Evolutionary conservation across 1,284 basidiomycete genomes (phyloP).

Genomic region (Tremellales sp.): DNA sequence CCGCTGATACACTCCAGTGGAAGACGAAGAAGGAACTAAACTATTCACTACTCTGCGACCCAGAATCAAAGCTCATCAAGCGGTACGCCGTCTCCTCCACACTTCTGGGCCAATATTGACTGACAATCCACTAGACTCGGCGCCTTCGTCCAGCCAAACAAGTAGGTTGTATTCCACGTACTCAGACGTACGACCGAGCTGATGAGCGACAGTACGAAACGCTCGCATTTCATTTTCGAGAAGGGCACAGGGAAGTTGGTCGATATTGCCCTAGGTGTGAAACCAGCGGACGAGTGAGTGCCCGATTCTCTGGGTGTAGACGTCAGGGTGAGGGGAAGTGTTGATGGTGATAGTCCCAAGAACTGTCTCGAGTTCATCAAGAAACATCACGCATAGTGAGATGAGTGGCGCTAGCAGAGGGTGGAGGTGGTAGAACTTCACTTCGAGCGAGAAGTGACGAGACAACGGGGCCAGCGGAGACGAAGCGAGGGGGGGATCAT

Average conservation of each 20-base stretch:
- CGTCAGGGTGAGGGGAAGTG: background rate
- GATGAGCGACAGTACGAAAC: slow-evolving; percentile 57
- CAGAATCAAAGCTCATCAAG: slow-evolving; percentile 70
- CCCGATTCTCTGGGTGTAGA: background rate
- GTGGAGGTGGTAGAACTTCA: no score
- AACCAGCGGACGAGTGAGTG: slow-evolving; percentile 61
- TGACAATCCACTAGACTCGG: slow-evolving; percentile 57
- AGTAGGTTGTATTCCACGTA: slow-evolving; percentile 22
- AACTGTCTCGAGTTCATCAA: slow-evolving; percentile 13
- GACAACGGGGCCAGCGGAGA: no score
- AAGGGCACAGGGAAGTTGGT: slow-evolving; percentile 75
- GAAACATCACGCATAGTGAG: slow-evolving; percentile 2
- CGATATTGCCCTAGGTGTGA: slow-evolving; percentile 75
- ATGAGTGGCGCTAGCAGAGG: background rate
- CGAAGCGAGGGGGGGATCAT: no score
- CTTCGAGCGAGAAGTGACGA: no score
- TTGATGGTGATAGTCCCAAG: slow-evolving; percentile 6
- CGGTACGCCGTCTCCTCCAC: slow-evolving; percentile 39
- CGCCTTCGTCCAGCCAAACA: slow-evolving; percentile 66
- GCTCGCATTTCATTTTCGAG: slow-evolving; percentile 85
- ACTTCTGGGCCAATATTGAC: background rate
- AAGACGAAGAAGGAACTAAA: slow-evolving; percentile 65
- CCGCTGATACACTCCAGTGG: no score
- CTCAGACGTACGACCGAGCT: no score
- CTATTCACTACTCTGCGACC: slow-evolving; percentile 83